Conservation (phyloP, 2,329 filamentous ascomycete genomes). For the Paraphoma sp. region DNA sequence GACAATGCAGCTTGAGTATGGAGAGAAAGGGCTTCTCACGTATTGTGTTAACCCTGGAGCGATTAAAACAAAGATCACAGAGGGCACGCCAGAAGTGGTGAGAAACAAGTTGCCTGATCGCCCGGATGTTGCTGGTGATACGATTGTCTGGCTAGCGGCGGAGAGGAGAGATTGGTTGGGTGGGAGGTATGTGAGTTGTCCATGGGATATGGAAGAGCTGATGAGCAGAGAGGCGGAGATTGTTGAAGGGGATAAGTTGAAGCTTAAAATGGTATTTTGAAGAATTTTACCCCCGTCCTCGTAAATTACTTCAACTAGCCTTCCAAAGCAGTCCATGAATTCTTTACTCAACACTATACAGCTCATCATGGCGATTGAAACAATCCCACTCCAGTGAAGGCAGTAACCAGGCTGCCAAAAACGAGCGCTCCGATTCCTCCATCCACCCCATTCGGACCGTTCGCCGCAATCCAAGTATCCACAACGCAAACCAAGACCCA, state of each 20-base stretch:
- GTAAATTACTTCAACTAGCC: too few species aligned
- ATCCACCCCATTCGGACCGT: neutral
- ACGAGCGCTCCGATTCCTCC: neutral
- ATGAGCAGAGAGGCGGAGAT: conserved; percentile 20
- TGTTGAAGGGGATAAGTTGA: conserved; percentile 22
- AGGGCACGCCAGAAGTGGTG: conserved; percentile 1
- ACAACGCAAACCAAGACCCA: neutral
- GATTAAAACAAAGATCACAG: conserved; percentile 23
- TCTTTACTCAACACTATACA: neutral
- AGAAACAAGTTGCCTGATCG: conserved; percentile 8
- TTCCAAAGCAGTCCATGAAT: neutral
- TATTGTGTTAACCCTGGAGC: conserved; percentile 25
- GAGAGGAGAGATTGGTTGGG: conserved; percentile 21
- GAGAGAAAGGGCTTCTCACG: conserved; percentile 14
- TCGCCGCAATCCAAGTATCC: neutral
- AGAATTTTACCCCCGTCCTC: neutral
- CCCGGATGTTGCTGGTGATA: conserved; percentile 11
- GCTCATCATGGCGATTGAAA: neutral
- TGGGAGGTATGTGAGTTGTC: conserved; percentile 23
- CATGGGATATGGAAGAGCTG: conserved; percentile 29
- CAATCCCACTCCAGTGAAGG: neutral
- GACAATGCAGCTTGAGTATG: conserved; percentile 51
- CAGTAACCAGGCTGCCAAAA: neutral
- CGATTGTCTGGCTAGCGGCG: conserved; percentile 19
- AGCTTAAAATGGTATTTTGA: conserved; percentile 6